Evolutionary conservation across 768 basidiomycete genomes (phyloP).

Genomic region (Nidularia pulvinata): DNA sequence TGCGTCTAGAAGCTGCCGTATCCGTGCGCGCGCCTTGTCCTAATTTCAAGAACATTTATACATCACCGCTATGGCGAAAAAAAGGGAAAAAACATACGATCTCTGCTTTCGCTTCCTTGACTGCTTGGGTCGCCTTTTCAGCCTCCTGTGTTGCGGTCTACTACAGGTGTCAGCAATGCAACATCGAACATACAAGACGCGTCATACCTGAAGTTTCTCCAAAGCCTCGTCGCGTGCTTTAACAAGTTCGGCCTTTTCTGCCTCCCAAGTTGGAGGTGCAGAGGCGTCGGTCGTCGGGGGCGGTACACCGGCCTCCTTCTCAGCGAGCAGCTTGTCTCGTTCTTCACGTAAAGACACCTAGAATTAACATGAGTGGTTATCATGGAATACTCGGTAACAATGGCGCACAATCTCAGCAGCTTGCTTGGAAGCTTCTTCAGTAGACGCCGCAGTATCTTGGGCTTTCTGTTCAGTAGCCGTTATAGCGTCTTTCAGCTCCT

Average conservation of each 20-base stretch:
- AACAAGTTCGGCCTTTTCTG: slow-evolving; percentile 57
- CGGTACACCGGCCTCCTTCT: slow-evolving; percentile 47
- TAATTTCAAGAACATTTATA: too few relatives aligned
- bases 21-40: too few relatives aligned
- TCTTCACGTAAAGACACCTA: slow-evolving; percentile 58
- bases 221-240: slow-evolving; percentile 62
- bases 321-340: slow-evolving; percentile 59
- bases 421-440: slow-evolving; percentile 24
- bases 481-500: slow-evolving; percentile 22
- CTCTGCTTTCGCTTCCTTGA: slow-evolving; percentile 37
- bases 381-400: not conserved
- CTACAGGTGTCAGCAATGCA: slow-evolving; percentile 1
- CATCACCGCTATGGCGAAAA: not conserved
- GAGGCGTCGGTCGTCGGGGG: slow-evolving; percentile 20
- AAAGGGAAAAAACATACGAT: slow-evolving; percentile 23
- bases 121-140: slow-evolving; percentile 41
- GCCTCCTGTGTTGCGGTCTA: slow-evolving; percentile 40
- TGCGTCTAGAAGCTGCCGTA: slow-evolving; percentile 5
- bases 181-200: not conserved
- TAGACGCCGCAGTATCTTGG: slow-evolving; percentile 13
- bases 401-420: slow-evolving; percentile 33
- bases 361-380: not conserved
- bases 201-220: slow-evolving; percentile 52
- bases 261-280: slow-evolving; percentile 45
- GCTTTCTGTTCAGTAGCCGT: slow-evolving; percentile 13